phyloP scores from a whole-genome alignment of 495 filamentous ascomycete genomes.

The Lophiotrema nucula region DNA sequence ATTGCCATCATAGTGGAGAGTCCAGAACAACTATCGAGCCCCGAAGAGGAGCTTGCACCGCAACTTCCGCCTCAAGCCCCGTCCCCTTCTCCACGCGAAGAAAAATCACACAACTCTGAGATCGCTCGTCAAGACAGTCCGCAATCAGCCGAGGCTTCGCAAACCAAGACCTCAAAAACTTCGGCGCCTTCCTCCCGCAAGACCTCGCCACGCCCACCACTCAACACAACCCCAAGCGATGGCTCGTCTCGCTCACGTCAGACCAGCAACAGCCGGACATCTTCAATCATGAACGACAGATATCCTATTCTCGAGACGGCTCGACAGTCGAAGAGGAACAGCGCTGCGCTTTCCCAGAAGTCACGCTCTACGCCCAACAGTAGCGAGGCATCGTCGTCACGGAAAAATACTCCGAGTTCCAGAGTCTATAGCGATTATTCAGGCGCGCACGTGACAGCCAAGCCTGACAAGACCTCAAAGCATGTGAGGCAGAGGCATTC shows the following conservation, averaged over 20 bases:
- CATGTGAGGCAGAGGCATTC: too few relatives aligned
- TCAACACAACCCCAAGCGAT: background rate
- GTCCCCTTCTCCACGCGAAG: too few relatives aligned
- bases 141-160: too few relatives aligned
- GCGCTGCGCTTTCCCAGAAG: background rate
- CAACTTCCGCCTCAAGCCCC: too few relatives aligned
- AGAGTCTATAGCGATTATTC: slow-evolving; percentile 26
- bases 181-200: background rate
- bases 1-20: background rate
- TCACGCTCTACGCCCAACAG: background rate
- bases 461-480: background rate
- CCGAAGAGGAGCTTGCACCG: too few relatives aligned
- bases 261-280: background rate
- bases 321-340: slow-evolving; percentile 26
- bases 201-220: background rate
- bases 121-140: too few relatives aligned
- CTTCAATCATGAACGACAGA: slow-evolving; percentile 38
- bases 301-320: slow-evolving; percentile 36
- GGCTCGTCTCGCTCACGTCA: slow-evolving; percentile 3
- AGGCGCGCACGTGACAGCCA: background rate
- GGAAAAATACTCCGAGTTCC: slow-evolving; percentile 5
- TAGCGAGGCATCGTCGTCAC: slow-evolving; percentile 16
- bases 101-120: too few relatives aligned
- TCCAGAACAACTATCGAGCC: too few relatives aligned
- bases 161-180: too few relatives aligned